Conservation (phyloP, 2,329 filamentous ascomycete genomes). For the Thermoascus crustaceus region DNA sequence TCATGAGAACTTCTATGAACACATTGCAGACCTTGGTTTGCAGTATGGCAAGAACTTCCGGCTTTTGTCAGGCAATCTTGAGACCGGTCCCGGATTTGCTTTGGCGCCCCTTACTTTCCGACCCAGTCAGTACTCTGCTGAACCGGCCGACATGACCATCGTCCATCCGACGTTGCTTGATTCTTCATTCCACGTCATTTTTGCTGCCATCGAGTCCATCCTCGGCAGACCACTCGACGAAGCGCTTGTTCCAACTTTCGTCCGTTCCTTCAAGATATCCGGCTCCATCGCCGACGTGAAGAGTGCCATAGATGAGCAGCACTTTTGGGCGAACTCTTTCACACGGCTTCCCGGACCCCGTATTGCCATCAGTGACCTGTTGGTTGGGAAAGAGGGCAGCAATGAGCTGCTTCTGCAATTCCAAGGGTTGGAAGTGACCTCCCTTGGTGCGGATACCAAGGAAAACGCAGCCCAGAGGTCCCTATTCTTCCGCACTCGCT, state of each 20-base stretch:
- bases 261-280: slow-evolving; percentile 13
- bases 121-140: slow-evolving; percentile 5
- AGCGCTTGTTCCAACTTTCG: slow-evolving; percentile 15
- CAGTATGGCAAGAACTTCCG: slow-evolving; percentile 15
- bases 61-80: slow-evolving; percentile 13
- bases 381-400: slow-evolving; percentile 9
- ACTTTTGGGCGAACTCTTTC: slow-evolving; percentile 9
- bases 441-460: slow-evolving; percentile 11
- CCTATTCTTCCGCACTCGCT: slow-evolving; percentile 14
- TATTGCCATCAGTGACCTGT: slow-evolving; percentile 12
- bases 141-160: slow-evolving; percentile 8
- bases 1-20: slow-evolving; percentile 11
- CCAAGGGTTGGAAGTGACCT: slow-evolving; percentile 13
- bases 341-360: slow-evolving; percentile 12
- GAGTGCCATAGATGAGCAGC: slow-evolving; percentile 6
- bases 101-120: slow-evolving; percentile 13
- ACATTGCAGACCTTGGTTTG: slow-evolving; percentile 12
- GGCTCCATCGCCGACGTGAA: slow-evolving; percentile 9
- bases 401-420: slow-evolving; percentile 12
- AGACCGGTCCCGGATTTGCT: slow-evolving; percentile 14
- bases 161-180: slow-evolving; percentile 16
- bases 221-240: slow-evolving; percentile 13
- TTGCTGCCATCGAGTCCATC: slow-evolving; percentile 12
- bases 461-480: slow-evolving; percentile 7
- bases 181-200: slow-evolving; percentile 15